Percentiles rank a stretch among this genome's conserved stretches.
Evolutionary conservation across 805 yeast genomes (phyloP).

Genomic region (Metschnikowia borealis): DNA sequence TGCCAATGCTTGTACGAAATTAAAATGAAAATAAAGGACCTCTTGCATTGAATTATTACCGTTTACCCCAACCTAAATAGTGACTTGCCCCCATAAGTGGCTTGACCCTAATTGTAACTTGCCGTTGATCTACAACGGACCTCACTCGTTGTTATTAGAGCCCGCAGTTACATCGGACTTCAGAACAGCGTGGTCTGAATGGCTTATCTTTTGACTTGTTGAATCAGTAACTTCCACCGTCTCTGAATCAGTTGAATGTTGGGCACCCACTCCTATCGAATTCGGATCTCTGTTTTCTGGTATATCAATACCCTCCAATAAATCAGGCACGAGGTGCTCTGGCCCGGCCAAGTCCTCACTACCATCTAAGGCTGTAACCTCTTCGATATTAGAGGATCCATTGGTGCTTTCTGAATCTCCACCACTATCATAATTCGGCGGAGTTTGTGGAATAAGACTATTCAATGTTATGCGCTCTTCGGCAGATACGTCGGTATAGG

Average conservation of each 20-base stretch:
- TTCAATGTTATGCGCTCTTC: constrained; percentile 42
- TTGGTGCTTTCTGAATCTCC: not conserved
- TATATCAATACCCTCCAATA: not conserved
- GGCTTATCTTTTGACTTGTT: not conserved
- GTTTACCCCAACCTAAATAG: not conserved
- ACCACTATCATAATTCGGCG: constrained; percentile 29
- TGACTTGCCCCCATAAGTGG: not conserved
- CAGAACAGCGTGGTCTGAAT: not conserved
- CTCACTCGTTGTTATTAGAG: not conserved
- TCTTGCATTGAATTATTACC: not conserved
- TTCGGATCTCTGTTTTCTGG: not conserved
- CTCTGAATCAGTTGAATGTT: not conserved
- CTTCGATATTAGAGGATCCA: not conserved
- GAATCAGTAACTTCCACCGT: not conserved
- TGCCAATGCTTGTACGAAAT: not conserved
- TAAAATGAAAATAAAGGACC: not conserved
- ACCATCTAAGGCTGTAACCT: not conserved
- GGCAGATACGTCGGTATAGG: constrained; percentile 35
- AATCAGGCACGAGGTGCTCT: not conserved
- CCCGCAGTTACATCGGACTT: not conserved
- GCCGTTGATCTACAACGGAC: not conserved
- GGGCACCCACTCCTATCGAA: not conserved
- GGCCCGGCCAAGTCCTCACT: not conserved
- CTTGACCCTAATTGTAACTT: not conserved
- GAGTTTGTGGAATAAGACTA: constrained; percentile 33